Percentiles rank a stretch among this genome's conserved stretches.
phyloP scores from a whole-genome alignment of 225 moss, liverwort and hornwort species.

The Thuidium tamariscinum region DNA sequence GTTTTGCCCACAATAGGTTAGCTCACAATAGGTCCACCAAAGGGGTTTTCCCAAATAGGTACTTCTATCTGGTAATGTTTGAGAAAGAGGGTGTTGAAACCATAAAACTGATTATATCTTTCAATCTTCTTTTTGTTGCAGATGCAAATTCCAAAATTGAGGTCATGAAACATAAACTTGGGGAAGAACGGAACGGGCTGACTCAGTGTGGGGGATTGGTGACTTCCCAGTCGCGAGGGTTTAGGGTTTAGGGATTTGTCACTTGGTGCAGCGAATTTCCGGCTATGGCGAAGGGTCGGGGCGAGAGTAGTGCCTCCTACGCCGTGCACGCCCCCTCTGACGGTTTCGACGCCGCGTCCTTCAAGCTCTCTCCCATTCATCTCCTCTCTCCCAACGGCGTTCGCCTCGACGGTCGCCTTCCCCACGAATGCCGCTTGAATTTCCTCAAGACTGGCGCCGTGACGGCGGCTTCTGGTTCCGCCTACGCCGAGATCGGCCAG shows the following conservation, averaged over 20 bases:
- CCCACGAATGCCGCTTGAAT: constrained; percentile 45
- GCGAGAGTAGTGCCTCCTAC: constrained; percentile 12
- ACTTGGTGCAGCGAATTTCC: neutral
- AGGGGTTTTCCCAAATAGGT: no score
- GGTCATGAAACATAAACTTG: neutral
- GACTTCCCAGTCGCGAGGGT: neutral
- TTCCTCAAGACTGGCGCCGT: constrained; percentile 75
- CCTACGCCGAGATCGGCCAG: constrained; percentile 81
- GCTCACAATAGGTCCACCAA: no score
- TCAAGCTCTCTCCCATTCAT: neutral
- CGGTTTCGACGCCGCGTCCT: neutral
- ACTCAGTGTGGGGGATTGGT: no score
- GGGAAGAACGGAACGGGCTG: neutral
- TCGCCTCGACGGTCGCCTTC: constrained; percentile 51
- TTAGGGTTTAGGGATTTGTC: neutral
- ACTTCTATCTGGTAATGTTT: no score
- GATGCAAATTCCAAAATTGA: neutral
- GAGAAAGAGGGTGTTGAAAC: accelerated
- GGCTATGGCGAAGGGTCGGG: constrained; percentile 26
- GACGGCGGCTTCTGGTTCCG: constrained; percentile 77
- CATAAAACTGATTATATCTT: neutral
- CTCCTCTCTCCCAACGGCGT: constrained; percentile 38
- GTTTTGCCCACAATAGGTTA: no score
- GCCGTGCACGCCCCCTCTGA: neutral
- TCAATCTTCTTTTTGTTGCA: neutral